These are phyloP conservation scores for Linderniella brevidens DNA, from an alignment of 257 asterid genomes.

Conservation along the genomic window DNA sequence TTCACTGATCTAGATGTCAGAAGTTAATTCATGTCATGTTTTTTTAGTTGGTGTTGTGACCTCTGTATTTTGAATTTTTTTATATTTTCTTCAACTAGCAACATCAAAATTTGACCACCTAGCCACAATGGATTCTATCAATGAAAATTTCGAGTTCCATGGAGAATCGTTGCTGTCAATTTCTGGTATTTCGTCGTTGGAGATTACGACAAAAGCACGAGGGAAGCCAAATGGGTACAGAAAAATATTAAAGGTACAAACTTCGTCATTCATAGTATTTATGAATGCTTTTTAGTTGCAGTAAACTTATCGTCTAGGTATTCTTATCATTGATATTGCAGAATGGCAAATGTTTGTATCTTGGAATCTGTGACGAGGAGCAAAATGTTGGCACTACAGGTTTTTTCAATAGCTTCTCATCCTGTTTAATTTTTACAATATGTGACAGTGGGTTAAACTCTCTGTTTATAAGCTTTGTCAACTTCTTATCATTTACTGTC, in stretches of 20 bases:
- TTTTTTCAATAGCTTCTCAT: conserved; percentile 12
- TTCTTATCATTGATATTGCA: too few species aligned
- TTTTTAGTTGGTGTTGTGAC: too few species aligned
- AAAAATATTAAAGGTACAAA: conserved; percentile 65
- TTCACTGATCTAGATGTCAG: too few species aligned
- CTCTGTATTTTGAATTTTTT: too few species aligned
- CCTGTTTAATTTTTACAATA: conserved; percentile 1
- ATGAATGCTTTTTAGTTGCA: conserved; percentile 6
- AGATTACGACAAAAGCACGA: conserved; percentile 58
- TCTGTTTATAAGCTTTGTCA: neutral
- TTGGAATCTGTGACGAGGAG: conserved; percentile 64
- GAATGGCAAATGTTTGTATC: conserved; percentile 60
- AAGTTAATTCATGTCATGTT: too few species aligned
- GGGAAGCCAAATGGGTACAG: conserved; percentile 89
- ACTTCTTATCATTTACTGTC: conserved; percentile 2
- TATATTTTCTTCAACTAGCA: conserved; percentile 28
- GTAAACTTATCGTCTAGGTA: conserved; percentile 12
- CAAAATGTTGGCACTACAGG: conserved; percentile 79
- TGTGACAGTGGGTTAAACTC: neutral
- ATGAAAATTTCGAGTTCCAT: conserved; percentile 39
- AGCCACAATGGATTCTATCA: conserved; percentile 19
- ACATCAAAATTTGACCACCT: conserved; percentile 50
- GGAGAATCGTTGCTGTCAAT: conserved; percentile 84
- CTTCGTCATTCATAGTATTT: conserved; percentile 9
- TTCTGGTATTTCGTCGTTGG: conserved; percentile 70